These are phyloP conservation scores for Betula pendula DNA, from an alignment of 306 rosid species.

Conservation along the genomic window DNA sequence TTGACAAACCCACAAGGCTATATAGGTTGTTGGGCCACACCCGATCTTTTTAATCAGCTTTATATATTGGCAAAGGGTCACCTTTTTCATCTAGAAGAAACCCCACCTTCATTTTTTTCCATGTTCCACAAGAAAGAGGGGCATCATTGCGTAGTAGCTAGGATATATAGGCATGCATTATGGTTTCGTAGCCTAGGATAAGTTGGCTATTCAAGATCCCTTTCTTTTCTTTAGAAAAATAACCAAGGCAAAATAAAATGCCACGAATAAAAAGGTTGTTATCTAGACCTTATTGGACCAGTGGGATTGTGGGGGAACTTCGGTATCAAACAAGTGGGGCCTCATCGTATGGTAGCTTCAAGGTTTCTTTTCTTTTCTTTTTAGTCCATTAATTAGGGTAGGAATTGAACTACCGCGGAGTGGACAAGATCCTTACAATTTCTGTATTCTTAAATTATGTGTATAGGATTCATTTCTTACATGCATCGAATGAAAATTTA, in stretches of 20 bases:
- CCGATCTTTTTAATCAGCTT: constrained; percentile 14
- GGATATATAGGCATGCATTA: constrained; percentile 45
- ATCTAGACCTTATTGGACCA: no score
- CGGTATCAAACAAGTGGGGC: not conserved
- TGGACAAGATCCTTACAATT: no score
- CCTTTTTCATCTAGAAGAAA: constrained; percentile 40
- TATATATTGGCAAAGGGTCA: constrained; percentile 25
- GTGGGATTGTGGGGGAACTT: not conserved
- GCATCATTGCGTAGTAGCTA: constrained; percentile 36
- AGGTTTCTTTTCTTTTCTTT: no score
- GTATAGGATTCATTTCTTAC: no score
- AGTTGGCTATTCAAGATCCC: constrained; percentile 36
- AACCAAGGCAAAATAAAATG: not conserved
- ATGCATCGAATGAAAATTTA: no score
- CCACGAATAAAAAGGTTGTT: no score
- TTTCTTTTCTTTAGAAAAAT: constrained; percentile 32
- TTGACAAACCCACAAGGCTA: constrained; percentile 31
- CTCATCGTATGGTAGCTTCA: not conserved
- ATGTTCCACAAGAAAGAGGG: constrained; percentile 28
- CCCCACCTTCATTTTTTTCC: constrained; percentile 39
- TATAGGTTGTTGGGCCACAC: constrained; percentile 37
- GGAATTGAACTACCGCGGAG: no score
- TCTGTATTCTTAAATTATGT: no score
- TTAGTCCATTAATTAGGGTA: not conserved
- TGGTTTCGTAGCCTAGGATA: constrained; percentile 26